Conservation (phyloP, 345 rosid genomes). For the Diplotaxis tenuifolia region DNA sequence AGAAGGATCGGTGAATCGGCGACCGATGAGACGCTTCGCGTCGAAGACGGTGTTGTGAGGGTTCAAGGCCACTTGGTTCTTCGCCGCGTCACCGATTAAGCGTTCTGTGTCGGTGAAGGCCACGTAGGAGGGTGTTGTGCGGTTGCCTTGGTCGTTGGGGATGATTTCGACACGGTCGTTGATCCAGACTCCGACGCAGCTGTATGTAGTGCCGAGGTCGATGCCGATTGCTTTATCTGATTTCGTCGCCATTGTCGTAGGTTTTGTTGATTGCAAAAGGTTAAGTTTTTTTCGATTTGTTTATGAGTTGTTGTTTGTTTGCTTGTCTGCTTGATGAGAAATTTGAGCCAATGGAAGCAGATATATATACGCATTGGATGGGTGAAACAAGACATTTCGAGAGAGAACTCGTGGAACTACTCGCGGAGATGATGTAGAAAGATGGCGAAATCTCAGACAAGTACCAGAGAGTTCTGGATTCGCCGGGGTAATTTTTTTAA, state of each 20-base stretch:
- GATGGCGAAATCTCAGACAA: neutral
- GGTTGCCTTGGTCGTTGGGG: constrained; percentile 45
- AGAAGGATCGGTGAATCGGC: constrained; percentile 43
- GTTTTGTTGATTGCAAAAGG: neutral
- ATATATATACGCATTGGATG: constrained; percentile 8
- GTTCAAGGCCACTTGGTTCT: constrained; percentile 55
- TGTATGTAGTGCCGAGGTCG: constrained; percentile 47
- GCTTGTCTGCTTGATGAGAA: neutral
- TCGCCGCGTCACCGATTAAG: constrained; percentile 49
- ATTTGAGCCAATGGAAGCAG: constrained; percentile 5
- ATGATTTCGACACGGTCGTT: constrained; percentile 47
- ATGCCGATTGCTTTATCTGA: constrained; percentile 40
- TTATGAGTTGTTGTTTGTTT: neutral
- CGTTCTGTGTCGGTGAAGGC: constrained; percentile 50
- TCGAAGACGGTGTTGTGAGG: constrained; percentile 57
- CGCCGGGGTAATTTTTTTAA: neutral
- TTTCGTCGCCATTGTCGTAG: constrained; percentile 33
- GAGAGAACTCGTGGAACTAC: neutral
- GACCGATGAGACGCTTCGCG: constrained; percentile 46
- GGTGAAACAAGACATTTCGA: constrained; percentile 21
- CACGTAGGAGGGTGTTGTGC: constrained; percentile 44
- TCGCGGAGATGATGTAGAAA: constrained; percentile 13
- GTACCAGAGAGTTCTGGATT: constrained; percentile 33
- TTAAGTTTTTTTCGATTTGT: neutral
- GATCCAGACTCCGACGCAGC: constrained; percentile 45